Percentiles rank a stretch among this genome's conserved stretches.
Conservation (phyloP, 106 monocot species). For the Iris macrosiphon region DNA sequence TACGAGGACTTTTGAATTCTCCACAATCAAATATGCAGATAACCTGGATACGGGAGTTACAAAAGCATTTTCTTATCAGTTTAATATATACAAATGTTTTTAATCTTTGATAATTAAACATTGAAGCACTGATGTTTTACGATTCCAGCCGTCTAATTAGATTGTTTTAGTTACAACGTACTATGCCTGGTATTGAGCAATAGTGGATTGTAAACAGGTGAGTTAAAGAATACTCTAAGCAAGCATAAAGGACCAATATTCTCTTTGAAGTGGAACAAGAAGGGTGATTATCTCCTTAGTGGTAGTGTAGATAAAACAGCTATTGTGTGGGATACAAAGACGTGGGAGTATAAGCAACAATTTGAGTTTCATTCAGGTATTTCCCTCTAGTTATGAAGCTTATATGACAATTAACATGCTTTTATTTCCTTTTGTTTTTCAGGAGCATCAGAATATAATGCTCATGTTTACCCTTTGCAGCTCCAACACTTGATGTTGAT, state of each 20-base stretch:
- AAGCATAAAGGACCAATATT: slow-evolving; percentile 98
- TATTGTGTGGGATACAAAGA: slow-evolving; percentile 95
- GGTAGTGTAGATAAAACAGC: slow-evolving; percentile 99
- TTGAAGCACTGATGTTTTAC: too few species aligned
- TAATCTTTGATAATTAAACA: too few species aligned
- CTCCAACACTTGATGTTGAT: slow-evolving; percentile 97
- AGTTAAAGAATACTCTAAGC: slow-evolving; percentile 75
- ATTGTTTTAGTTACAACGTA: too few species aligned
- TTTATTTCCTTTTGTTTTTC: neutral
- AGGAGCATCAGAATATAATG: neutral
- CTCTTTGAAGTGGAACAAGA: slow-evolving; percentile 99
- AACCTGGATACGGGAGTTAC: too few species aligned
- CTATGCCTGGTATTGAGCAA: too few species aligned
- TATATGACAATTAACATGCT: too few species aligned
- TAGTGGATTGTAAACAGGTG: slow-evolving; percentile 54
- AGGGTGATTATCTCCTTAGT: slow-evolving; percentile 93
- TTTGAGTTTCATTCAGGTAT: slow-evolving; percentile 99
- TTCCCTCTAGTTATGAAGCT: neutral
- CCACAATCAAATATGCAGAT: too few species aligned
- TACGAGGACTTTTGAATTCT: too few species aligned
- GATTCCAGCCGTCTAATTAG: too few species aligned
- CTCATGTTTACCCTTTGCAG: slow-evolving; percentile 50
- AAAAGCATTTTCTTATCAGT: too few species aligned
- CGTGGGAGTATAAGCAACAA: slow-evolving; percentile 93
- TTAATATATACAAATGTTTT: too few species aligned